Evolutionary conservation across 257 asterid species (phyloP).

Genomic region (Lantana camara): DNA sequence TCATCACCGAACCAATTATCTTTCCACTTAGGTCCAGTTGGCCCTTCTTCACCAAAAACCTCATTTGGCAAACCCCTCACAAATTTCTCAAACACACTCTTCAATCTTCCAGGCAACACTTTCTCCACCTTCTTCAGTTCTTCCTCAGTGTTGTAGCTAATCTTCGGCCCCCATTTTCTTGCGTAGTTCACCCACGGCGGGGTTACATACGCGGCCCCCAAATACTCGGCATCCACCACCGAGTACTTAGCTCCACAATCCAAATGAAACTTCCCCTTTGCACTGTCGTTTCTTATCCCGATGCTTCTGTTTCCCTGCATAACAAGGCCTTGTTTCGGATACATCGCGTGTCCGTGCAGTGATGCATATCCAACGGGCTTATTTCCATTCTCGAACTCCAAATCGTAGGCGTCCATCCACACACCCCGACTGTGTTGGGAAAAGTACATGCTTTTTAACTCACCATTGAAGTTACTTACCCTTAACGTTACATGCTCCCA

Average conservation of each 20-base stretch:
- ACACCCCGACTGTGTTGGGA: constrained; percentile 67
- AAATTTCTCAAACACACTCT: constrained; percentile 42
- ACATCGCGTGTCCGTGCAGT: constrained; percentile 72
- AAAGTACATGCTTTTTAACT: constrained; percentile 54
- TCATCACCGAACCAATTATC: constrained; percentile 86
- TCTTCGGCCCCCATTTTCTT: constrained; percentile 86
- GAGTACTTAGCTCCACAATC: constrained; percentile 43
- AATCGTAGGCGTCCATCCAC: constrained; percentile 48
- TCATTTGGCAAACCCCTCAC: constrained; percentile 60
- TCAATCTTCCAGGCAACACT: constrained; percentile 58
- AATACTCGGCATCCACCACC: constrained; percentile 49
- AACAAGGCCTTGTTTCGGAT: constrained; percentile 53
- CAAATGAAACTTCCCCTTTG: constrained; percentile 46
- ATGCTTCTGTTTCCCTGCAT: constrained; percentile 58
- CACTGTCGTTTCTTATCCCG: constrained; percentile 70
- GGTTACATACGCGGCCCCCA: constrained; percentile 42
- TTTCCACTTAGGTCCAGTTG: constrained; percentile 81
- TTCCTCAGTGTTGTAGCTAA: constrained; percentile 48
- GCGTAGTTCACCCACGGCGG: constrained; percentile 72
- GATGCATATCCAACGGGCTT: constrained; percentile 67
- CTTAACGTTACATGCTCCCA: constrained; percentile 91
- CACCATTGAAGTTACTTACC: constrained; percentile 77
- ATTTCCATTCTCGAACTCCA: constrained; percentile 60
- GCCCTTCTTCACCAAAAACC: constrained; percentile 84
- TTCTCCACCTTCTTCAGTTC: constrained; percentile 56